Base-by-base conservation (phyloP, 2,329 filamentous ascomycete species). In the Rutstroemia sp. region DNA sequence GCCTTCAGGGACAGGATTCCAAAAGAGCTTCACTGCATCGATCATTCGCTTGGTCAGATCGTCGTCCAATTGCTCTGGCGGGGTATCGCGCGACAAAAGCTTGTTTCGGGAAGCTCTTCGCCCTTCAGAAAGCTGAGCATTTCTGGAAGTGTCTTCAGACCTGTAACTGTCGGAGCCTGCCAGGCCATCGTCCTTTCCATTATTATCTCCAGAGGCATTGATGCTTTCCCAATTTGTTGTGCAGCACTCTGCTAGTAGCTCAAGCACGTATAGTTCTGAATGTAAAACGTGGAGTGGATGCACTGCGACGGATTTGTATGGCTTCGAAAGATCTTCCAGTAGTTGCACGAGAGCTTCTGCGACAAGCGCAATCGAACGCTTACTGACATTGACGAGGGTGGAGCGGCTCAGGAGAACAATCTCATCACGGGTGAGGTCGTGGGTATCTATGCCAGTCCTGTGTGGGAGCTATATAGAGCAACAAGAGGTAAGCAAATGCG, bases 181-280 rank as follows among this genome's bases (percentile, higher is more conserved):
- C 44, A 57, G 54, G 16, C 64, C 65, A 10, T 59, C 59, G 38
- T 67, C 65, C 25, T 61, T 60, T n/a, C 50, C 52, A 14, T 59
- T 54, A 47, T 52, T 42, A 59, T 66, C 44, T 52, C 65, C 62
- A 37, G 59, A 50, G 23, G 45, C 30, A 27, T 74, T 71, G 45
- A 77, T 66, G 41, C 73, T 70, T 27, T 77, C 71, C 82, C 83
- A 86, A 66, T 84, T 78, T 53, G 79, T 77, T 51, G 78, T 76
- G 63, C 82, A 87, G 66, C 84, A 87, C 65, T 87, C 83, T 66
- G 83, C 81, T 38, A 83, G 75, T 44, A 87, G 73, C 49, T 79
- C 77, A 50, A 87, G 70, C n/a, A 86, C 73, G 63, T 84, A 87
- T 49, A 83, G 72, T 67, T 87, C 83, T 18, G 85, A 86, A 48